Percentiles rank a stretch among this genome's conserved stretches.
Evolutionary conservation across 2,329 filamentous ascomycete species (phyloP).

Genomic region (Scedosporium apiospermum): DNA sequence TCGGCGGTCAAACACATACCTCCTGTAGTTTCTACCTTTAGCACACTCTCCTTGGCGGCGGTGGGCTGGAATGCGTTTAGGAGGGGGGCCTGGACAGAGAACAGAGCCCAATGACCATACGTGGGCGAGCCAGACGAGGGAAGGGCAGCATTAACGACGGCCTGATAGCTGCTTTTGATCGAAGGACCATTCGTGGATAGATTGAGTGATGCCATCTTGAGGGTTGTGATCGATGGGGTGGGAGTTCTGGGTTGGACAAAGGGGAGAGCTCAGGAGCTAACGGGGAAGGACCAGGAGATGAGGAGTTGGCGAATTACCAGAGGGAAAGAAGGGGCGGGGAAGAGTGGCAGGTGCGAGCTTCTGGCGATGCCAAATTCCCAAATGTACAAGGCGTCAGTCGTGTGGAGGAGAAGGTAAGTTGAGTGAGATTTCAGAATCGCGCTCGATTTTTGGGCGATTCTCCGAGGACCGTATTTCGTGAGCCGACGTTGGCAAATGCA

Average conservation of each 20-base stretch:
- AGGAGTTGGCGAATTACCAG: background rate
- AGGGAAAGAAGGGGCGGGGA: background rate
- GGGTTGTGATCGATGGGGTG: background rate
- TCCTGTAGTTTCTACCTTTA: slow-evolving; percentile 90
- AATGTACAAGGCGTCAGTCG: background rate
- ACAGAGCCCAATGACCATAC: slow-evolving; percentile 86
- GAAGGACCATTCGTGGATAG: slow-evolving; percentile 70
- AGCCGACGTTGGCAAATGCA: background rate
- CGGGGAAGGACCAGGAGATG: background rate
- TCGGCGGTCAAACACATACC: slow-evolving; percentile 37
- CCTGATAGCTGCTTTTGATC: slow-evolving; percentile 72
- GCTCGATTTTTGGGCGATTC: background rate
- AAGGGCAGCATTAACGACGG: slow-evolving; percentile 43
- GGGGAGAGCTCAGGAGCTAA: background rate
- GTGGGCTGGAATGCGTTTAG: slow-evolving; percentile 87
- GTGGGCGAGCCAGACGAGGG: slow-evolving; percentile 60
- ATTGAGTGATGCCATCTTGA: slow-evolving; percentile 68
- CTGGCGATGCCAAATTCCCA: background rate
- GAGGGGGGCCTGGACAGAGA: slow-evolving; percentile 85
- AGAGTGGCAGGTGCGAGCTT: background rate
- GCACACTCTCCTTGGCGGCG: slow-evolving; percentile 79
- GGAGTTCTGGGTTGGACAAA: background rate
- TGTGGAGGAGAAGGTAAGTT: background rate
- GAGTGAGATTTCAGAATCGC: background rate
- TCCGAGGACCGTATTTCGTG: background rate